Base-by-base conservation (phyloP, 768 basidiomycete genomes). In the Collybiopsis luxurians region DNA sequence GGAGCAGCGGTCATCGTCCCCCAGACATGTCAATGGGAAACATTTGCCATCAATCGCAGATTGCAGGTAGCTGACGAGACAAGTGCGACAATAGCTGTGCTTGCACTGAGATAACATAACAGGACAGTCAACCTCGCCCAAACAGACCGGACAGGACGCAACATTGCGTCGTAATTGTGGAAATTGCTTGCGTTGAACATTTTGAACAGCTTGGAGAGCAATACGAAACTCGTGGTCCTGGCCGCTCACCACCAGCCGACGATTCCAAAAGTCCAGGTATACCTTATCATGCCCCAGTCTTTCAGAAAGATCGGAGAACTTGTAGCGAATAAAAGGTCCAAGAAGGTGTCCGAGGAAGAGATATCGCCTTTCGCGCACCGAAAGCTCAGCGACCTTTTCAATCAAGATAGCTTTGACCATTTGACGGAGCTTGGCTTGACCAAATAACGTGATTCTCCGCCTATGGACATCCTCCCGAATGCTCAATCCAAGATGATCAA, bases 1-100 rank as follows among this genome's bases (percentile, higher is more conserved):
- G 0, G 73, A 64, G 60, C 90, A 93, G 47, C 73, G 76, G 1
- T 79, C 87, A 4, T 82, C 79, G 60, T 82, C 71, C 4, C 86
- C 91, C 1, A 92, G 76, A 61, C 91, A 93, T 17, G 67, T 79
- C n/a, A 92, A 65, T 0, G 91, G 90, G 73, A 92, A 92, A 12
- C 69, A 70, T 47, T 78, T 80, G 61, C 75, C 81, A 30, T 84
- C 81, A 21, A 79, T 70, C 1, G 87, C 74, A 1, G 87, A 79
- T 2, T 68, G 66, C 19, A 92, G 73, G 64, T 89, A 92, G 28
- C 74, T 69, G 6, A 68, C 62, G 21, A 92, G 65, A 65, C 90
- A 93, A 2, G 73, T 58, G 36, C 79, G 78, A 65, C 90, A 92
- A 81, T 84, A 90, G 1, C 63, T 63, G 66, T 93, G 90, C 1